Evolutionary conservation across 345 rosid species (phyloP).

Genomic region (Dipteronia dyeriana): DNA sequence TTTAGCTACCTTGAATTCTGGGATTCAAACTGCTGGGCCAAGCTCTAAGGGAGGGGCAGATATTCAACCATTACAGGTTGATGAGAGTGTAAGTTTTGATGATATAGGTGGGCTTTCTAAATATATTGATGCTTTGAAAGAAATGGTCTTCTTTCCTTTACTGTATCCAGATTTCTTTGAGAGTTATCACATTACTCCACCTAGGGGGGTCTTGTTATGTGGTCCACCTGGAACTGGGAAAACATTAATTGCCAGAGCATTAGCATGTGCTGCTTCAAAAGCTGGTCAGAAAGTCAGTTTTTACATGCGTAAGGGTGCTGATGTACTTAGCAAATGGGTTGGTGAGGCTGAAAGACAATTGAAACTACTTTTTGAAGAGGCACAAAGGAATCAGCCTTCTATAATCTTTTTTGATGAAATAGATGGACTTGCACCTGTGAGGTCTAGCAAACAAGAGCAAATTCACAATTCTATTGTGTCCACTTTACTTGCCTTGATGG

Average conservation of each 20-base stretch:
- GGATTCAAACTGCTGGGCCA: constrained; percentile 99
- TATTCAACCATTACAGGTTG: constrained; percentile 98
- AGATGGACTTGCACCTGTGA: constrained; percentile 99
- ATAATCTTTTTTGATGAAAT: constrained; percentile 99
- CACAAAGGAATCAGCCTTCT: constrained; percentile 98
- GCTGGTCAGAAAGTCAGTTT: constrained; percentile 99
- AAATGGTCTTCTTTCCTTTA: constrained; percentile 98
- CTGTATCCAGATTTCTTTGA: constrained; percentile 99
- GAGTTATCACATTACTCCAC: constrained; percentile 93
- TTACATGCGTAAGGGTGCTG: constrained; percentile 99
- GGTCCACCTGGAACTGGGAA: constrained; percentile 99
- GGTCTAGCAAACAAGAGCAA: constrained; percentile 99
- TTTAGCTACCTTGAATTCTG: constrained; percentile 69
- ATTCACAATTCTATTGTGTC: constrained; percentile 99
- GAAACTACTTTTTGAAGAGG: constrained; percentile 97
- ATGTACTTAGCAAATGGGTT: constrained; percentile 99
- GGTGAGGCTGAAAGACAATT: constrained; percentile 99
- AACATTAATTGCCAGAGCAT: constrained; percentile 97
- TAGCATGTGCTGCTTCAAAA: constrained; percentile 99
- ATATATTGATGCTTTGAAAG: constrained; percentile 94
- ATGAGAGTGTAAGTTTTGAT: constrained; percentile 87
- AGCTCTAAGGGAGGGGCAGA: constrained; percentile 99
- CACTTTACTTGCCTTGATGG: constrained; percentile 98
- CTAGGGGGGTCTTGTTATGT: constrained; percentile 95
- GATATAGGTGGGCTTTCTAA: constrained; percentile 97